Evolutionary conservation across 371 early-diverging fungal genomes (phyloP).

Genomic region (Mucor racemosus): DNA sequence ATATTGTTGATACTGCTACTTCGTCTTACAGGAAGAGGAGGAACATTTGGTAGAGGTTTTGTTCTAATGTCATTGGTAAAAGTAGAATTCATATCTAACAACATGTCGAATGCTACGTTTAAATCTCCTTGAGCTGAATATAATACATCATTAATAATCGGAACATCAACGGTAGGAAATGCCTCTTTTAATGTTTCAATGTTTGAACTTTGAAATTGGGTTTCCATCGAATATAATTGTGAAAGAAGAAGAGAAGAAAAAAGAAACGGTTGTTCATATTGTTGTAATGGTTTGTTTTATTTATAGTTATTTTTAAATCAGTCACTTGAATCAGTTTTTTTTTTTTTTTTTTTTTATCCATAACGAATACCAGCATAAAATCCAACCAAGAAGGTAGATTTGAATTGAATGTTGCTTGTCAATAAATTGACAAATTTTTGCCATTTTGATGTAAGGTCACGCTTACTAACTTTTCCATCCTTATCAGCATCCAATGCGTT

Average conservation of each 20-base stretch:
- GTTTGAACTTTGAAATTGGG: slow-evolving; percentile 14
- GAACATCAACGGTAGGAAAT: slow-evolving; percentile 18
- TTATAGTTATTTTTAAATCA: slow-evolving; percentile 1
- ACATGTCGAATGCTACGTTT: slow-evolving; percentile 21
- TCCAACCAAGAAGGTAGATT: slow-evolving; percentile 59
- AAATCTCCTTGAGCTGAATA: slow-evolving; percentile 19
- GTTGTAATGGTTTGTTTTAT: neutral
- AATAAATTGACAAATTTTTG: slow-evolving; percentile 49
- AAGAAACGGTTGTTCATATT: neutral
- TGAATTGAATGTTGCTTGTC: slow-evolving; percentile 66
- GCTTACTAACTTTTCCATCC: slow-evolving; percentile 56
- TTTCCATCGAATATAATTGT: slow-evolving; percentile 5
- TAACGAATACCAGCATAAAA: slow-evolving; percentile 58
- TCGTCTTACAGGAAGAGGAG: slow-evolving; percentile 5
- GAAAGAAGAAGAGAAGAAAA: neutral
- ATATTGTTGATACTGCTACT: neutral
- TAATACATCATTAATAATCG: slow-evolving; percentile 17
- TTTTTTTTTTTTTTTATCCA: too few relatives aligned
- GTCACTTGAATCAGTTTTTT: neutral
- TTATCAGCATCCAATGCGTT: slow-evolving; percentile 47
- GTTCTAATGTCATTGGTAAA: neutral
- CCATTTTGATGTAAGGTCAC: slow-evolving; percentile 50
- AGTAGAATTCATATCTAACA: slow-evolving; percentile 16
- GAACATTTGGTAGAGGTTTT: neutral
- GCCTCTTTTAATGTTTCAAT: slow-evolving; percentile 24